Conservation (phyloP, 208 protist genomes). For the Giardia duodenalis region DNA sequence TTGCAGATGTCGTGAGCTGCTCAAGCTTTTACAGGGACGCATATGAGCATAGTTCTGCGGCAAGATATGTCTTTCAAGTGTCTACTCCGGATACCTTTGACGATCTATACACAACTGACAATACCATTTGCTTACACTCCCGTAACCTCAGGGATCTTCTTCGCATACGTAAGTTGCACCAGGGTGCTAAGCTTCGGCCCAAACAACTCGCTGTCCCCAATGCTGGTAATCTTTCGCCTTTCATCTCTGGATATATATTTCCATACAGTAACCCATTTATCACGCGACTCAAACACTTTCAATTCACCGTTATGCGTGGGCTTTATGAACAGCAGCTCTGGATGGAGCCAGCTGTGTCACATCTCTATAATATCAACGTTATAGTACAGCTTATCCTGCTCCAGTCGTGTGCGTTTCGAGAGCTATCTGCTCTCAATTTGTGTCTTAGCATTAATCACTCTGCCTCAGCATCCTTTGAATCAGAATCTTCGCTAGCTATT, state of each 20-base stretch:
- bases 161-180: not conserved
- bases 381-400: not conserved
- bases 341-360: not conserved
- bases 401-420: not conserved
- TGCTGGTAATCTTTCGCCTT: not conserved
- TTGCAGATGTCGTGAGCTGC: not conserved
- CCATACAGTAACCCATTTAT: not conserved
- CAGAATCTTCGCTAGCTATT: too few species aligned
- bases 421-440: not conserved
- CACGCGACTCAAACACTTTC: not conserved
- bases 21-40: not conserved
- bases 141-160: not conserved
- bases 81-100: not conserved
- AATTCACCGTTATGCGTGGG: not conserved
- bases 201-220: not conserved
- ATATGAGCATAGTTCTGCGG: constrained; percentile 1
- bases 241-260: not conserved
- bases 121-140: not conserved
- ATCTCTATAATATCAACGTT: not conserved
- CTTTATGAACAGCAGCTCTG: not conserved
- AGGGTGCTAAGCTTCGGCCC: not conserved
- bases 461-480: too few species aligned
- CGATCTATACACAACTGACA: not conserved
- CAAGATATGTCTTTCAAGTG: not conserved
- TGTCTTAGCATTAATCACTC: not conserved